Evolutionary conservation across 768 basidiomycete species (phyloP).

Genomic region (Amanita pallidorosea): DNA sequence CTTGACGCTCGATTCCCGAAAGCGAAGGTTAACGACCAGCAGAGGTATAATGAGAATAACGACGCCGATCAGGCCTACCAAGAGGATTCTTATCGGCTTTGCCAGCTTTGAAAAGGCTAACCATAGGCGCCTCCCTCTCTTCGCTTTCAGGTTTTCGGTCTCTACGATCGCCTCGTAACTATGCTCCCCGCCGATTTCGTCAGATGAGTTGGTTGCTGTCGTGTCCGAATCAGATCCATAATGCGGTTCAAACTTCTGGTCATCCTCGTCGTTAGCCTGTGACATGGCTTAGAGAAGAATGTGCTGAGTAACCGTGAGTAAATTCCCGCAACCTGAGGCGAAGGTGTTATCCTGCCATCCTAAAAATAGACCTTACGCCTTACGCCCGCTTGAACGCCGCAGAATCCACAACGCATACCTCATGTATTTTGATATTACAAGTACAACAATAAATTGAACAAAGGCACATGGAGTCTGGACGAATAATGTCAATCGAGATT

Average conservation of each 20-base stretch:
- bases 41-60: slow-evolving; percentile 61
- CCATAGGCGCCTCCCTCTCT: slow-evolving; percentile 53
- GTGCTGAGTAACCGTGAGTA: too few relatives aligned
- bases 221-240: slow-evolving; percentile 9
- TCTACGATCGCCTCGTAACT: slow-evolving; percentile 32
- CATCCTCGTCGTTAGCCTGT: background rate
- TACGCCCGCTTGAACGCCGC: too few relatives aligned
- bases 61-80: slow-evolving; percentile 48
- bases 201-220: slow-evolving; percentile 49
- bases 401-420: too few relatives aligned
- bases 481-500: too few relatives aligned
- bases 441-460: too few relatives aligned
- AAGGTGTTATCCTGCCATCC: too few relatives aligned
- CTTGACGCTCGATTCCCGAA: slow-evolving; percentile 33
- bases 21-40: slow-evolving; percentile 56
- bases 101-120: slow-evolving; percentile 58
- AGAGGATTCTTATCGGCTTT: slow-evolving; percentile 42
- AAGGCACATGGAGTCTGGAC: too few relatives aligned
- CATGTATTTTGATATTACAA: too few relatives aligned
- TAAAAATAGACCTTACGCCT: too few relatives aligned
- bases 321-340: too few relatives aligned
- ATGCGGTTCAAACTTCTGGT: background rate
- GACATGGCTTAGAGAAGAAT: too few relatives aligned
- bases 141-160: slow-evolving; percentile 32
- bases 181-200: slow-evolving; percentile 71